Conservation (phyloP, 2,329 filamentous ascomycete genomes). For the Aspergillus sp. region DNA sequence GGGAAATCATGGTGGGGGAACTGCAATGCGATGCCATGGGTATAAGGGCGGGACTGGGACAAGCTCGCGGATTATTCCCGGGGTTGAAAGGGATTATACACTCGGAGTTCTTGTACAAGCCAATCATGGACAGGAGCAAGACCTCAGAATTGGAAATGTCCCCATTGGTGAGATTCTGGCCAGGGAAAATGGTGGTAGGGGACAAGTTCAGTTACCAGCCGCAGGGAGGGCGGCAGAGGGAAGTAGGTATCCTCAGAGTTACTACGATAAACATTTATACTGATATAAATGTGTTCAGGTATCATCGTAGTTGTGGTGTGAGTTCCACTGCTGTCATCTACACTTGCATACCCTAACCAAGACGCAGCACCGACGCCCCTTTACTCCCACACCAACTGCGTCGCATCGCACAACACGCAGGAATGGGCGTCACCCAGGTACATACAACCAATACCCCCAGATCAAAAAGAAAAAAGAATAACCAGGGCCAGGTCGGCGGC, state of each 20-base stretch:
- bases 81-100: not conserved
- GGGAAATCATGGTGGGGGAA: not conserved
- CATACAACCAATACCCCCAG: not conserved
- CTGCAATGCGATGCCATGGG: not conserved
- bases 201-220: not conserved
- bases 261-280: not conserved
- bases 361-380: not conserved
- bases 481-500: not conserved
- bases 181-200: not conserved
- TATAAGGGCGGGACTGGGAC: not conserved
- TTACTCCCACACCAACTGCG: not conserved
- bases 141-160: not conserved
- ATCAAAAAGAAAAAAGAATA: too few relatives aligned
- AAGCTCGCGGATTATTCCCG: not conserved
- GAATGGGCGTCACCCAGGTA: not conserved
- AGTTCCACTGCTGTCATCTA: not conserved
- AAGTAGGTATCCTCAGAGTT: not conserved
- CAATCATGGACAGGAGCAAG: not conserved
- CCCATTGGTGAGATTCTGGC: not conserved
- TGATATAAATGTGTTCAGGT: not conserved
- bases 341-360: not conserved
- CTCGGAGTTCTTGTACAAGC: constrained; percentile 1
- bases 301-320: not conserved
- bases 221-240: not conserved
- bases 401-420: not conserved